Evolutionary conservation across 2,329 filamentous ascomycete species (phyloP).

Genomic region (Stachybotrys chartarum): DNA sequence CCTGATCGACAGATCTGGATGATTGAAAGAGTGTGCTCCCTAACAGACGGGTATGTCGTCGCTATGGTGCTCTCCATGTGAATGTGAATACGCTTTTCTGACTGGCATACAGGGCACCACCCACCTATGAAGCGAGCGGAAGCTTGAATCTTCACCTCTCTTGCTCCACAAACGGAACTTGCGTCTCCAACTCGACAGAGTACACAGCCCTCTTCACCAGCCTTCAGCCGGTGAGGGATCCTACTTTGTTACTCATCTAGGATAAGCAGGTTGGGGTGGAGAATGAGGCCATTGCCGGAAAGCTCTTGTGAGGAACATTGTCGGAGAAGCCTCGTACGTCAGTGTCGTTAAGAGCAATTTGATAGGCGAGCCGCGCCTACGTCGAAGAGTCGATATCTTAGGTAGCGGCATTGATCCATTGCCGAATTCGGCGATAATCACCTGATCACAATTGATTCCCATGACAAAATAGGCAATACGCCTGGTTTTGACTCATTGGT

Average conservation of each 20-base stretch:
- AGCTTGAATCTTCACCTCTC: slow-evolving; percentile 12
- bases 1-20: slow-evolving; percentile 25
- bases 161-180: slow-evolving; percentile 10
- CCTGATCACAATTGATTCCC: no score
- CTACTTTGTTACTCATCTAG: neutral
- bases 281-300: no score
- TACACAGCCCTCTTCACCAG: slow-evolving; percentile 20
- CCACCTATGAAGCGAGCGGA: slow-evolving; percentile 23
- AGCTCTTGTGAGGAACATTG: no score
- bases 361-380: no score
- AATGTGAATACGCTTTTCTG: neutral
- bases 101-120: slow-evolving; percentile 9
- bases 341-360: no score
- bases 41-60: slow-evolving; percentile 23
- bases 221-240: slow-evolving; percentile 16
- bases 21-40: slow-evolving; percentile 37
- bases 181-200: slow-evolving; percentile 21
- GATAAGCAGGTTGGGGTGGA: no score
- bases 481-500: no score
- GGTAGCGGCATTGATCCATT: neutral
- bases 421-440: no score
- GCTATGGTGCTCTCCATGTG: no score
- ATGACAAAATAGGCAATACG: no score
- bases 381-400: no score
- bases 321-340: no score